These are phyloP conservation scores for Caryopteris hybrid DNA, from an alignment of 305 asterid species.

Conservation along the genomic window DNA sequence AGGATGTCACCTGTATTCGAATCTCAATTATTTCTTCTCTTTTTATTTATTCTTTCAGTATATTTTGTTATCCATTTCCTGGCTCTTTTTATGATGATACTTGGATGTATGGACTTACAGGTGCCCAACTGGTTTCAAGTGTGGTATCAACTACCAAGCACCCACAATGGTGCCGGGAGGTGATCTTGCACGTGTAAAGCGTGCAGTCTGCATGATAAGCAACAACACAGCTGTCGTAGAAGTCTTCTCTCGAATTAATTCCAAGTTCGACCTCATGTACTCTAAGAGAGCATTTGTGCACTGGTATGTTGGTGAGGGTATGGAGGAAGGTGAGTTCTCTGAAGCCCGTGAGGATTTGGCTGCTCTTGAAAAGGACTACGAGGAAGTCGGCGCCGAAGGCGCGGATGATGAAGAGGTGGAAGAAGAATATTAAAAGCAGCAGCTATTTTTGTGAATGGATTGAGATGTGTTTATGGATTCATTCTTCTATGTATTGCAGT, in stretches of 20 bases:
- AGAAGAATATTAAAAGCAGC: slow-evolving; percentile 30
- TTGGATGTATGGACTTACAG: slow-evolving; percentile 12
- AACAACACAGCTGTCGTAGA: slow-evolving; percentile 50
- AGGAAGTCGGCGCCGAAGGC: slow-evolving; percentile 43
- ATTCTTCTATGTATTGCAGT: not conserved
- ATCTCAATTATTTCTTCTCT: not conserved
- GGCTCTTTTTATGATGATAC: not conserved
- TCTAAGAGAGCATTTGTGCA: slow-evolving; percentile 45
- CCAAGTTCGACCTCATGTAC: slow-evolving; percentile 44
- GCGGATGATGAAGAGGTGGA: slow-evolving; percentile 35
- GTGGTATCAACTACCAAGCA: slow-evolving; percentile 52
- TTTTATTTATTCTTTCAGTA: not conserved
- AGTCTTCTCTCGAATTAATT: slow-evolving; percentile 41
- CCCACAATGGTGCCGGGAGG: slow-evolving; percentile 46
- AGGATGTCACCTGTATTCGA: not conserved
- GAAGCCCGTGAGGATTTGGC: slow-evolving; percentile 52
- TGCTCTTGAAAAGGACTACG: slow-evolving; percentile 40
- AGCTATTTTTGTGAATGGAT: not conserved
- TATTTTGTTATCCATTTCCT: not conserved
- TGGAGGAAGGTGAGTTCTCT: slow-evolving; percentile 50
- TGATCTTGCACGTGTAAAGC: slow-evolving; percentile 43
- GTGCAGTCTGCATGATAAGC: slow-evolving; percentile 53
- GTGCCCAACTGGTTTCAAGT: slow-evolving; percentile 50
- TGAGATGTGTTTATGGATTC: not conserved
- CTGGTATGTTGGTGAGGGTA: slow-evolving; percentile 53